These are phyloP conservation scores for Lepidium aucheri DNA, from an alignment of 345 rosid genomes.

Conservation along the genomic window DNA sequence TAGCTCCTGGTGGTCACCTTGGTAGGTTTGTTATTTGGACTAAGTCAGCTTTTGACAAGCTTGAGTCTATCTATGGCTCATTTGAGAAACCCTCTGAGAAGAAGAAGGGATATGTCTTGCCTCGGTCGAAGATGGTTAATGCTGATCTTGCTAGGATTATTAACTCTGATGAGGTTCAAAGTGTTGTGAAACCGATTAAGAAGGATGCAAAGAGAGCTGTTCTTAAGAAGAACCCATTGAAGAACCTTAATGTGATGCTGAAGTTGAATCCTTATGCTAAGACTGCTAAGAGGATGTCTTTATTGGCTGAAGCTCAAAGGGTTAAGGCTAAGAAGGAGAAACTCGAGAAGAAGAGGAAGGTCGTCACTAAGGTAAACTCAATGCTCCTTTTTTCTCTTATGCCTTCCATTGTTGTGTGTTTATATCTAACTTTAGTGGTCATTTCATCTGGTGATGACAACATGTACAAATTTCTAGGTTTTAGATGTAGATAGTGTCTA, in stretches of 20 bases:
- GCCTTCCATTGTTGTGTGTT: background rate
- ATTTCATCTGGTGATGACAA: background rate
- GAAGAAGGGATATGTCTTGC: slow-evolving; percentile 88
- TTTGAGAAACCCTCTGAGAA: slow-evolving; percentile 75
- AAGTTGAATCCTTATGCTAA: slow-evolving; percentile 91
- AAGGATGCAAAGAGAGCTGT: slow-evolving; percentile 63
- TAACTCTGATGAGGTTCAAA: slow-evolving; percentile 92
- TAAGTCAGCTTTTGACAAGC: slow-evolving; percentile 87
- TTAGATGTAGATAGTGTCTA: background rate
- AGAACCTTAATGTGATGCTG: slow-evolving; percentile 76
- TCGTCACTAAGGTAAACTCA: slow-evolving; percentile 54
- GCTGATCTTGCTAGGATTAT: slow-evolving; percentile 90
- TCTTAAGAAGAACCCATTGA: slow-evolving; percentile 88
- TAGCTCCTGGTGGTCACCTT: slow-evolving; percentile 97
- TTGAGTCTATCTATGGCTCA: slow-evolving; percentile 78
- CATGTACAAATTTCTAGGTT: background rate
- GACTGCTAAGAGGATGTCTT: slow-evolving; percentile 91
- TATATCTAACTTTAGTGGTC: background rate
- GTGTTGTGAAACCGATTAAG: slow-evolving; percentile 80
- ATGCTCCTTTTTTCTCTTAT: background rate
- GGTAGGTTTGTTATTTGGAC: slow-evolving; percentile 97
- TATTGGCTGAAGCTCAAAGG: slow-evolving; percentile 86
- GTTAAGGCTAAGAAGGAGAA: slow-evolving; percentile 97
- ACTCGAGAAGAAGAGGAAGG: slow-evolving; percentile 77
- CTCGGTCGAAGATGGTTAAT: slow-evolving; percentile 90